A percentile compares a stretch with the other conserved stretches of the same genome.
phyloP scores from a whole-genome alignment of 1,139 yeast species.

The Magnusiomyces magnusii region DNA sequence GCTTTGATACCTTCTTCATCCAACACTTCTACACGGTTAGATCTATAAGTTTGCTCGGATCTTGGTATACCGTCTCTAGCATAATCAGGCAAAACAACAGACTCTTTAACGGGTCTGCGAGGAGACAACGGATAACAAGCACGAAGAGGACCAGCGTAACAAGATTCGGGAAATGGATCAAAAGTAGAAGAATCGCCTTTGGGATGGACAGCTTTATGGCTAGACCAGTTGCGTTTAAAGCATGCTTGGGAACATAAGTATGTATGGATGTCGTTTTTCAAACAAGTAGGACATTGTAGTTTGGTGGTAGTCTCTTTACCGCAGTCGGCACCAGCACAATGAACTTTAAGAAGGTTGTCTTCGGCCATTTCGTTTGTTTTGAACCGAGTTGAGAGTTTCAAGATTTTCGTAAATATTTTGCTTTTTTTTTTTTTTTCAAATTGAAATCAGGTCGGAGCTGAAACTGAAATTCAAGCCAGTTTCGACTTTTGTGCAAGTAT shows the following conservation, averaged over 20 bases:
- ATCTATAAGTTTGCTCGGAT: slow-evolving; percentile 63
- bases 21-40: slow-evolving; percentile 56
- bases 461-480: no score
- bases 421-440: not conserved
- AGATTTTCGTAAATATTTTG: not conserved
- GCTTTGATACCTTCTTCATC: slow-evolving; percentile 60
- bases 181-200: slow-evolving; percentile 41
- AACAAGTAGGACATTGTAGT: slow-evolving; percentile 86
- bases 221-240: slow-evolving; percentile 67
- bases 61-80: slow-evolving; percentile 73
- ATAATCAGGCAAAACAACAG: slow-evolving; percentile 75
- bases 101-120: slow-evolving; percentile 60
- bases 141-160: slow-evolving; percentile 64
- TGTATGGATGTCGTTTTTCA: slow-evolving; percentile 56
- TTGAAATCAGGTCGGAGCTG: no score
- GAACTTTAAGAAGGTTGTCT: slow-evolving; percentile 13
- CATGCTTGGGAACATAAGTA: slow-evolving; percentile 82
- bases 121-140: slow-evolving; percentile 79
- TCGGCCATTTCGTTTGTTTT: not conserved
- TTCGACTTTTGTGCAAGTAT: no score
- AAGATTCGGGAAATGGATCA: slow-evolving; percentile 79
- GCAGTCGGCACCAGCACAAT: slow-evolving; percentile 72
- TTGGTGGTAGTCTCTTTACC: slow-evolving; percentile 69
- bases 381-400: not conserved
- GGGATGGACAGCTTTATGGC: slow-evolving; percentile 46